phyloP scores from a whole-genome alignment of 495 filamentous ascomycete species.

The Podospora pseudocomata region DNA sequence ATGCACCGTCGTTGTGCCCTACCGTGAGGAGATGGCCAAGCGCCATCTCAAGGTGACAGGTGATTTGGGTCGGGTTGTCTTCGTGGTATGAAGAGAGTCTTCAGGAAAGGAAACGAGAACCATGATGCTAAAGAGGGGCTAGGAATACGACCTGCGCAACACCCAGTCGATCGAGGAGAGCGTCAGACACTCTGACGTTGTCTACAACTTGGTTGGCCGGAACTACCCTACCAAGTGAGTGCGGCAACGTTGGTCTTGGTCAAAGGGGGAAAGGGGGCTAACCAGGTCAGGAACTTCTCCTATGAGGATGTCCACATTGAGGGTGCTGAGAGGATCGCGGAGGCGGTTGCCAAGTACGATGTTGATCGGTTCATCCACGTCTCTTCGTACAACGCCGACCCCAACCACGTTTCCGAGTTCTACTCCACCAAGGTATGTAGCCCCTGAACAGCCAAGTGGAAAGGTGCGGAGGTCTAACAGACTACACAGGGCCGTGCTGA shows the following conservation, averaged over 20 bases:
- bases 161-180: conserved; percentile 94
- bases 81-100: conserved; percentile 56
- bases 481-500: conserved; percentile 67
- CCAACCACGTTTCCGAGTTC: conserved; percentile 77
- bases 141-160: conserved; percentile 96
- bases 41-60: conserved; percentile 92
- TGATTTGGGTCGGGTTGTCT: conserved; percentile 84
- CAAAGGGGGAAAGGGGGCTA: conserved; percentile 19
- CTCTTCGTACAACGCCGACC: conserved; percentile 87
- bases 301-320: conserved; percentile 92
- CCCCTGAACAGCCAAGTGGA: not conserved
- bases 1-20: conserved; percentile 91
- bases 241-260: not conserved
- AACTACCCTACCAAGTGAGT: conserved; percentile 93
- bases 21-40: conserved; percentile 95
- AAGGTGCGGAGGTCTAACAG: not conserved
- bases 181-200: conserved; percentile 93
- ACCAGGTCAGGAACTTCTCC: conserved; percentile 73
- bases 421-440: conserved; percentile 76
- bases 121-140: conserved; percentile 21
- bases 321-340: conserved; percentile 88
- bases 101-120: not conserved
- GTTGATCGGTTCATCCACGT: conserved; percentile 96
- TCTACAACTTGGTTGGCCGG: conserved; percentile 92
- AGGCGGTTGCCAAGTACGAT: conserved; percentile 97